Evolutionary conservation across 805 yeast species (phyloP).

Genomic region (Yamadazyma ubonensis): DNA sequence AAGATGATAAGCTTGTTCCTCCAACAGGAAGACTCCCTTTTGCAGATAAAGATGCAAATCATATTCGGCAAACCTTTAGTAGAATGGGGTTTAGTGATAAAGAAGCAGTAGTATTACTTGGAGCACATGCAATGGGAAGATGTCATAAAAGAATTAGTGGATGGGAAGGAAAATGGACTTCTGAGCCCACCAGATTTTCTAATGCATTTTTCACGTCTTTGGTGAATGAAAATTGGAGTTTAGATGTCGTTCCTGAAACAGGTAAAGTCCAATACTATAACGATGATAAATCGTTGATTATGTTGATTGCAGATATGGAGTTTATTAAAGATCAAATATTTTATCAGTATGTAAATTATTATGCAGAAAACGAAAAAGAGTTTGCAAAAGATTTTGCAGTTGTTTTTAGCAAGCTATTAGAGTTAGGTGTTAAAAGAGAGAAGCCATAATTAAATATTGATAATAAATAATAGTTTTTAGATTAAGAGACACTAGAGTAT

Average conservation of each 20-base stretch:
- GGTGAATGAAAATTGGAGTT: conserved; percentile 47
- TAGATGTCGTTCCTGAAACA: conserved; percentile 47
- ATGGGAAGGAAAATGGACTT: conserved; percentile 90
- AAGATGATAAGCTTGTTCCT: conserved; percentile 39
- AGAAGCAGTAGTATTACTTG: conserved; percentile 70
- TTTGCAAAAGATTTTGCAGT: conserved; percentile 65
- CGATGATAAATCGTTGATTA: conserved; percentile 71
- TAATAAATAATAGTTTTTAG: not conserved
- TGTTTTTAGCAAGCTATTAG: conserved; percentile 70
- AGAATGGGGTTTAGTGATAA: conserved; percentile 63
- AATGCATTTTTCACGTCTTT: conserved; percentile 60
- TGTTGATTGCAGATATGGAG: conserved; percentile 82
- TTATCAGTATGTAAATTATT: conserved; percentile 58
- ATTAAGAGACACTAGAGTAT: no score
- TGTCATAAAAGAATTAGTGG: conserved; percentile 74
- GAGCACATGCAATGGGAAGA: conserved; percentile 76
- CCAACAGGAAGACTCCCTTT: conserved; percentile 53
- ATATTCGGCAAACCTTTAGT: conserved; percentile 45
- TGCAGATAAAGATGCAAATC: conserved; percentile 44
- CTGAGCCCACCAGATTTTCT: conserved; percentile 68
- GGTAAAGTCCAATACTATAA: conserved; percentile 55
- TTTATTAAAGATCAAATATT: conserved; percentile 61
- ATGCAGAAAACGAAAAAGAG: conserved; percentile 61
- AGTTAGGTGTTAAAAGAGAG: conserved; percentile 59
- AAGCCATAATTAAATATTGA: not conserved